A percentile compares a stretch with the other conserved stretches of the same genome.
These are phyloP conservation scores for Starmerella khaoyaiensis DNA, from an alignment of 805 yeast genomes.

Conservation along the genomic window DNA sequence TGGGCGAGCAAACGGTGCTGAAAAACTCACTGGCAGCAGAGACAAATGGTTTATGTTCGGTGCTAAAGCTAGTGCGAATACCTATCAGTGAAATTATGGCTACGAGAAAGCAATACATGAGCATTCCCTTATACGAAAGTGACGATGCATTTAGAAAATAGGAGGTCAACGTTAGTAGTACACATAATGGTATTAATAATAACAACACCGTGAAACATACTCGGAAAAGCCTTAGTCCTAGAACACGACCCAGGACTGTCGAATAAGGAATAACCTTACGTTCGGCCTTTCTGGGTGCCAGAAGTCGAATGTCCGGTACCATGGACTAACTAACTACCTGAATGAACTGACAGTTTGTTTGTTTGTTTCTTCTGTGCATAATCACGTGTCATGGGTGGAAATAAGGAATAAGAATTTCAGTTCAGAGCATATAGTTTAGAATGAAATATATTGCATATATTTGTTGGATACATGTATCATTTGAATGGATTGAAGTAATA, in stretches of 20 bases:
- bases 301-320: constrained; percentile 19
- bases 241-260: constrained; percentile 8
- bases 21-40: not conserved
- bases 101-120: not conserved
- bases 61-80: not conserved
- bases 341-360: no score
- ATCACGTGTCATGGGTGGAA: no score
- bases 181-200: not conserved
- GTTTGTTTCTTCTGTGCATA: no score
- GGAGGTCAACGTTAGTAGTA: not conserved
- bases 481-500: no score
- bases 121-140: not conserved
- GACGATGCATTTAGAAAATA: no score
- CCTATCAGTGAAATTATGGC: not conserved
- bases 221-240: constrained; percentile 9
- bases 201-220: constrained; percentile 1
- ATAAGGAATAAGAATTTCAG: no score
- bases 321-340: constrained; percentile 4
- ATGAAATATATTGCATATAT: no score
- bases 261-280: constrained; percentile 13
- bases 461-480: no score
- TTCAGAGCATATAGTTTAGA: no score
- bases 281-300: constrained; percentile 16
- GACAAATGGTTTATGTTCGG: not conserved
- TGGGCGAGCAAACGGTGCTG: no score